Conservation (phyloP, 2,329 filamentous ascomycete genomes). For the Colletotrichum shisoi region DNA sequence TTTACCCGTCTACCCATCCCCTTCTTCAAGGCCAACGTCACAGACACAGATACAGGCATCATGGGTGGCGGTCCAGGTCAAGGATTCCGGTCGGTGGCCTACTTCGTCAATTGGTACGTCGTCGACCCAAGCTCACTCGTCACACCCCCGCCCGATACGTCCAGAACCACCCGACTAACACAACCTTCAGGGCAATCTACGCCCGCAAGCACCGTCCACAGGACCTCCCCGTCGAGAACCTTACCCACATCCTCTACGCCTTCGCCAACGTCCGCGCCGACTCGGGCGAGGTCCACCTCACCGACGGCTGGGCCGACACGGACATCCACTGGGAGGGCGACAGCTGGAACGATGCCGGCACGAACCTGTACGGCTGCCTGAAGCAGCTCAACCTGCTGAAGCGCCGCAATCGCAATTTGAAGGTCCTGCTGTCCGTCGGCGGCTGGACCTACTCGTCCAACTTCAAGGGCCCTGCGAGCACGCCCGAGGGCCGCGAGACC, state of each 20-base stretch:
- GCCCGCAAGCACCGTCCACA: constrained; percentile 84
- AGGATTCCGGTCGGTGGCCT: constrained; percentile 72
- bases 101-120: constrained; percentile 74
- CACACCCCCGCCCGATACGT: too few relatives aligned
- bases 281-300: constrained; percentile 76
- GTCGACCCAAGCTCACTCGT: not conserved
- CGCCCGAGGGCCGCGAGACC: constrained; percentile 68
- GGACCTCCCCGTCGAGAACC: constrained; percentile 78
- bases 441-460: constrained; percentile 93
- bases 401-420: constrained; percentile 80
- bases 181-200: constrained; percentile 74
- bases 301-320: constrained; percentile 70
- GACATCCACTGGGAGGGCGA: constrained; percentile 78
- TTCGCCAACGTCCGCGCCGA: constrained; percentile 87
- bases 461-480: constrained; percentile 78
- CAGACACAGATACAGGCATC: constrained; percentile 37
- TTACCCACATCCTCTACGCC: constrained; percentile 89
- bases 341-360: constrained; percentile 74
- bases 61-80: constrained; percentile 57
- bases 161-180: not conserved
- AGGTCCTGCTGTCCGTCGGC: constrained; percentile 84
- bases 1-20: constrained; percentile 25
- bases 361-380: constrained; percentile 85
- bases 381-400: constrained; percentile 91
- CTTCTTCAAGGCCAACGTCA: constrained; percentile 18